phyloP scores from a whole-genome alignment of 495 filamentous ascomycete genomes.

The Penicillium antarcticum region DNA sequence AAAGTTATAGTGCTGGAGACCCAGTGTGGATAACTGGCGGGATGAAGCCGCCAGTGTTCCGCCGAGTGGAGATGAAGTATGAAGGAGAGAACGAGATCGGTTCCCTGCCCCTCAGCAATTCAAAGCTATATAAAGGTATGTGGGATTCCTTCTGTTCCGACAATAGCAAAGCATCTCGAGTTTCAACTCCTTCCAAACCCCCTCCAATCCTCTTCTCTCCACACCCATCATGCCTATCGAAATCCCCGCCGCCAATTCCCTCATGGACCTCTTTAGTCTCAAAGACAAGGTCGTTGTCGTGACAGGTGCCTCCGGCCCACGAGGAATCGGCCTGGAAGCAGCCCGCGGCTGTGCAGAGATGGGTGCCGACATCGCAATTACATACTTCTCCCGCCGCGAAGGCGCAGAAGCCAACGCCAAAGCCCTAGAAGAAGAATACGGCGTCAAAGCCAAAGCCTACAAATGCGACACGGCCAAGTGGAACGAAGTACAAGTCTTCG shows the following conservation, averaged over 20 bases:
- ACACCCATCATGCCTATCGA: neutral
- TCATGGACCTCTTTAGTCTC: constrained; percentile 49
- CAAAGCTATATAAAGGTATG: no score
- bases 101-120: no score
- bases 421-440: constrained; percentile 47
- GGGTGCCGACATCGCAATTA: constrained; percentile 58
- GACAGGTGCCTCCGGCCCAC: constrained; percentile 58
- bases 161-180: neutral
- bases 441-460: constrained; percentile 56
- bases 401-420: constrained; percentile 47
- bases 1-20: no score
- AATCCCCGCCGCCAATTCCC: neutral
- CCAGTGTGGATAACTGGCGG: no score
- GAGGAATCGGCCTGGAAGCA: constrained; percentile 60
- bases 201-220: neutral
- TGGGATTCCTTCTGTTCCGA: no score
- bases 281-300: constrained; percentile 64
- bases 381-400: constrained; percentile 46
- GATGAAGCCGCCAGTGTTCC: no score
- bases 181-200: neutral
- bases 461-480: constrained; percentile 42
- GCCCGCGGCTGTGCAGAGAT: constrained; percentile 61
- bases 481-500: constrained; percentile 33
- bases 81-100: no score
- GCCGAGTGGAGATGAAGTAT: no score